Evolutionary conservation across 2,329 filamentous ascomycete species (phyloP), one percentile per base, ranked within the genome.

Genomic region (Teratosphaeria gauchensis): DNA sequence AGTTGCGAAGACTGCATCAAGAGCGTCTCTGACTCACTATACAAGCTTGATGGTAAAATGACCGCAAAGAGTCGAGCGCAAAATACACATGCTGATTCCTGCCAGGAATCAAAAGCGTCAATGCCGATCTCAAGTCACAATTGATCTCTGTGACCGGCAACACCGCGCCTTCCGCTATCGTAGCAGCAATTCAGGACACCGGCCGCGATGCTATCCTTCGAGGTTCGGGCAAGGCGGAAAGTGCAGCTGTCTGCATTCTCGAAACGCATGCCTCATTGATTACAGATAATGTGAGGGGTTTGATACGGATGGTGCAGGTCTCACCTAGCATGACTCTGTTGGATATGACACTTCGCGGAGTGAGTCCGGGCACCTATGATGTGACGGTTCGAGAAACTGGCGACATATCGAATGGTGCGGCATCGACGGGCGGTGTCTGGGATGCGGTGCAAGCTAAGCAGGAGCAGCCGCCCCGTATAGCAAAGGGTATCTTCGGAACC

Each of bases 281-380:
- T 58, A 8, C 21, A 8, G 82, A 87, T 68, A 80, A 88, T 66
- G 91, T 99, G 56, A 84, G 89, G 65, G 94, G 94, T 31, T 78
- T 99, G 48, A 90, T 89, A 62, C 85, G 94, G 66, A 95, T 99
- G 88, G 92, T 99, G 51, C 90, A 97, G 71, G 90, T 96, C 55
- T 85, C 84, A 56, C 81, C 88, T 3, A 84, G 81, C 51, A 81
- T 89, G 67, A 96, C 92, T 12, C 78, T 97, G 57, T 81, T 97
- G 63, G 94, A 99, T 75, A 77, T 97, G 65, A 95, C 90, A 14
- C 80, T 97, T 62, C 86, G 86, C 62, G 92, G 94, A 51, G 82
- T 97, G 32, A 80, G 84, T 24, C 85, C 90, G 33, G 94, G 94
- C 21, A 86, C 76, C 12, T 97, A 97, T 75, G 82, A 84, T 70